phyloP scores from a whole-genome alignment of 768 basidiomycete species.

The Daedalea quercina region DNA sequence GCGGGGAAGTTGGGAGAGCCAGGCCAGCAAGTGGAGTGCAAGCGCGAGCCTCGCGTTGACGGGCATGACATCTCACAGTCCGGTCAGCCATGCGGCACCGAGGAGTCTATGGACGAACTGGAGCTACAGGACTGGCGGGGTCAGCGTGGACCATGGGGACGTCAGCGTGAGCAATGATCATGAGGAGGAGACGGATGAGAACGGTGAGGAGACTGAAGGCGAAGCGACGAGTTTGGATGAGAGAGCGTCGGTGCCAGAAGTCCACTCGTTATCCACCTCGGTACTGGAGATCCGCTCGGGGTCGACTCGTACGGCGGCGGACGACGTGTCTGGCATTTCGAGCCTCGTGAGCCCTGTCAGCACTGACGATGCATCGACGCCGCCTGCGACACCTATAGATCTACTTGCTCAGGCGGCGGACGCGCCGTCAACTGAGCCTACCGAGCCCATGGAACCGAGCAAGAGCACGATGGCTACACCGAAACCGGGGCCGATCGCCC shows the following conservation, averaged over 20 bases:
- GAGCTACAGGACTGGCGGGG: slow-evolving; percentile 50
- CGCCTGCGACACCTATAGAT: background rate
- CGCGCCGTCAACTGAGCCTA: background rate
- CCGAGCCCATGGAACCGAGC: background rate
- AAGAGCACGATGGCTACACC: slow-evolving; percentile 6
- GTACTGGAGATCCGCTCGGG: background rate
- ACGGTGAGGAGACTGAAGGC: slow-evolving; percentile 11
- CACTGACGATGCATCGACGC: slow-evolving; percentile 6
- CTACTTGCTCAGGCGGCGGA: background rate
- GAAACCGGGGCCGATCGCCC: slow-evolving; percentile 2
- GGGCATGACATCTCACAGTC: slow-evolving; percentile 23
- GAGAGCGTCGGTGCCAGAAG: background rate
- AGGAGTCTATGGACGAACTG: slow-evolving; percentile 55
- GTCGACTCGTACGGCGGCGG: background rate
- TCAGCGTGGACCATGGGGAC: slow-evolving; percentile 37
- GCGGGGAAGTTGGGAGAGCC: slow-evolving; percentile 89
- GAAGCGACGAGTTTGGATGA: slow-evolving; percentile 3
- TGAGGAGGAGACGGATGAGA: slow-evolving; percentile 14
- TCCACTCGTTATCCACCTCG: background rate
- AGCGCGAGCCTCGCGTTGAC: slow-evolving; percentile 44
- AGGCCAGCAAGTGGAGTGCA: slow-evolving; percentile 85
- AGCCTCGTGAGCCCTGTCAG: background rate
- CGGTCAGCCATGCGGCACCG: slow-evolving; percentile 9
- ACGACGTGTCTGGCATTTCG: background rate
- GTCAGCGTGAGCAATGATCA: slow-evolving; percentile 23